Base-by-base conservation (phyloP, 2,329 filamentous ascomycete genomes). In the Raffaelea deltoideospora region DNA sequence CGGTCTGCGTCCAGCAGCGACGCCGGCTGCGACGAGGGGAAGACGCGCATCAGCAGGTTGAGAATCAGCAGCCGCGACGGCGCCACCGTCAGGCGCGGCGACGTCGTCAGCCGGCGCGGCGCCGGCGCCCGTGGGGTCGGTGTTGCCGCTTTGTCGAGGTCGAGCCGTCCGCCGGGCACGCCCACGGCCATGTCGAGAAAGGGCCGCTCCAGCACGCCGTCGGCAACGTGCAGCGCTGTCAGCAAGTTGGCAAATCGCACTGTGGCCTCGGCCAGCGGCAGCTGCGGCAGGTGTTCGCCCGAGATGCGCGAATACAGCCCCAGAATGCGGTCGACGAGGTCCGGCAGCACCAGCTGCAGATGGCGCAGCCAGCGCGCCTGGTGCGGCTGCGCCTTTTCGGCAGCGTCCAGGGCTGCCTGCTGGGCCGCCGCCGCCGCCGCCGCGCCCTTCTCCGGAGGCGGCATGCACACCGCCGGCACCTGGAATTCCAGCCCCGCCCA, bases 401-500 rank as follows among this genome's bases (percentile, higher is more conserved):
- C 42, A 43, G 58, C 29, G 51, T 54, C 42, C 27, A 48, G 49
- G 3, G 50, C 49, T n/a, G n/a, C n/a, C 10, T 17, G 17, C 44
- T 57, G 22, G 50, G 53, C 41, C 21, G 48, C 49, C 1, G 47
- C 47, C 18, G 48, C 36, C 1, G 46, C 46, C 1, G 45, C 44
- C 10, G 44, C 39, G 2, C 56, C 56, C 37, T 65, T 65, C 18
- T 74, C 70, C 19, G 60, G 70, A 44, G 53, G 61, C 39, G 58
- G 64, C 45, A 58, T 61, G 43, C 72, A 70, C 14, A 78, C 56
- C 10, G 61, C 54, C 3, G 74, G 74, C n/a, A 90, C 69, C 48
- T 78, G 70, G 48, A 96, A 96, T 50, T 90, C 81, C 48, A 88
- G 65, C 4, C 78, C 80, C 26, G 79, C 72, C 82, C 86, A 94